Evolutionary conservation across 179 eudicot species (phyloP).

Genomic region (Dionaea muscipula): DNA sequence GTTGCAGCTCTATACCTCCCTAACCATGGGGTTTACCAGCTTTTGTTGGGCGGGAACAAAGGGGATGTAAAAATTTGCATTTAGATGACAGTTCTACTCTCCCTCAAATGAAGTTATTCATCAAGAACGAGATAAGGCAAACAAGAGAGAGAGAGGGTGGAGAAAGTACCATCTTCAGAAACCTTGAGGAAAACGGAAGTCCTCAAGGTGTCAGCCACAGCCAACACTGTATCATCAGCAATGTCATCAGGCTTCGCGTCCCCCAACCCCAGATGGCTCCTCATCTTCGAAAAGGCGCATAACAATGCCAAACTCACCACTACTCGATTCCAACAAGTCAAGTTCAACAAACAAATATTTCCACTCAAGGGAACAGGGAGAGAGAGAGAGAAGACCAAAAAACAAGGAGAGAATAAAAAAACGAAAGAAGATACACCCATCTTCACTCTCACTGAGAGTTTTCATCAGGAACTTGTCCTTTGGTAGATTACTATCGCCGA

Average conservation of each 20-base stretch:
- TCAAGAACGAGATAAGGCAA: not conserved
- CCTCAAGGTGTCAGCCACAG: constrained; percentile 69
- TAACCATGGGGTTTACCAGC: too few relatives aligned
- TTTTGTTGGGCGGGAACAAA: too few relatives aligned
- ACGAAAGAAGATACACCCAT: constrained; percentile 64
- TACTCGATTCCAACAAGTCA: constrained; percentile 28
- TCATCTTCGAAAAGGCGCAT: constrained; percentile 83
- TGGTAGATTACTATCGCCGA: constrained; percentile 92
- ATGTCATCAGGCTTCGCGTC: constrained; percentile 61
- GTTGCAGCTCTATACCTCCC: too few relatives aligned
- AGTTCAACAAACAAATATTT: constrained; percentile 23
- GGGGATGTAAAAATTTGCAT: too few relatives aligned
- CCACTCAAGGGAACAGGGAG: not conserved
- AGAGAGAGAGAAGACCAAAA: not conserved
- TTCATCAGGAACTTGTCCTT: constrained; percentile 55
- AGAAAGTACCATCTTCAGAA: constrained; percentile 75
- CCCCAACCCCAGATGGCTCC: constrained; percentile 54
- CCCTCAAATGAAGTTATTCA: too few relatives aligned
- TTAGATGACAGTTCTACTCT: too few relatives aligned
- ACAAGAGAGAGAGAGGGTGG: not conserved
- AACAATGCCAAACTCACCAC: constrained; percentile 90
- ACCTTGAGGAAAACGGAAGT: constrained; percentile 55
- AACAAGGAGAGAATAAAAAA: constrained; percentile 17
- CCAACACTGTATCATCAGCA: constrained; percentile 54
- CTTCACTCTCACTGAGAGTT: constrained; percentile 53